Evolutionary conservation across 2,329 filamentous ascomycete genomes (phyloP), one percentile per base, ranked within the genome.

Genomic region (Aphanocladium album): DNA sequence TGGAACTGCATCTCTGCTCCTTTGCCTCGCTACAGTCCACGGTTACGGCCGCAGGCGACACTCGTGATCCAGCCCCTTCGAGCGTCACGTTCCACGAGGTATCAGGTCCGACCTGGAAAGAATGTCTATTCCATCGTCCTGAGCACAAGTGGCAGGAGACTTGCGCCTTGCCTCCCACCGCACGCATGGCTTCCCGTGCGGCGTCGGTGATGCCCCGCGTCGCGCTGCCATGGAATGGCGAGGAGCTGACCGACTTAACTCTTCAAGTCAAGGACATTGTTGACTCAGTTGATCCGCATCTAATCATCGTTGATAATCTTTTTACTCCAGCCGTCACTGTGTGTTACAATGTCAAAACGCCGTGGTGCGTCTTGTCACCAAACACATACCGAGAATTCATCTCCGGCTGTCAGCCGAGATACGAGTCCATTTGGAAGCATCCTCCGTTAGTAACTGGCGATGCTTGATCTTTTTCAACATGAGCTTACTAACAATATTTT

Each of bases 1-100:
- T 67, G 19, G 61, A 65, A 7, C n/a, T 65, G 1, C 68, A 67
- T 39, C 39, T 64, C 2, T 47, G 46, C 3, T 64, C 62, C 12
- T 65, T 64, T 30, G 14, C 19, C 2, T 25, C 57, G 0, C 54
- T 65, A 27, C 19, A 6, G 7, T 11, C 21, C 1, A 25, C 47
- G 3, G 55, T 52, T 3, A n/a, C 49, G 1, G 27, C 50, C 14
- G 16, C n/a, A 3, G 30, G 19, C 33, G 45, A 25, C 2, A 23
- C 23, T 14, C 23, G 11, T 12, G 25, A 25, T 12, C 30, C 33
- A n/a, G 23, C 27, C 1, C 9, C 6, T 5, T 30, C 43, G 17
- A 41, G 4, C 6, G 2, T 54, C 14, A 50, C 47, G 4, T 65
- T 64, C 21, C 58, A 65, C 9, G 55, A 60, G 6, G 37, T 64